Percentiles rank a stretch among this genome's conserved stretches.
These are phyloP conservation scores for Epicoccum sorghinum DNA, from an alignment of 2,329 filamentous ascomycete genomes.

Conservation along the genomic window DNA sequence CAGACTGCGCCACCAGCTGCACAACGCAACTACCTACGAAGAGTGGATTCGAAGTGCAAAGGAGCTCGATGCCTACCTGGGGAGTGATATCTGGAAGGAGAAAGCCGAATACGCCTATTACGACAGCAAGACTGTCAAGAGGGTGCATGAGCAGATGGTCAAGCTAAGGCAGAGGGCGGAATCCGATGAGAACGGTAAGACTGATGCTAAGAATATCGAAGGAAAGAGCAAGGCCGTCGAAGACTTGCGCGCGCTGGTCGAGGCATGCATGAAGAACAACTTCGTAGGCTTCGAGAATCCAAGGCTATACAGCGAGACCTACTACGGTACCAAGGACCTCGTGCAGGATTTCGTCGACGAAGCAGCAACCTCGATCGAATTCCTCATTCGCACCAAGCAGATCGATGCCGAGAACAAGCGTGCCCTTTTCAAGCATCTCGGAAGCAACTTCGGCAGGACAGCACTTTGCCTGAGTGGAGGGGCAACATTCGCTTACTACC, in stretches of 20 bases:
- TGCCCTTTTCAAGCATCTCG: conserved; percentile 81
- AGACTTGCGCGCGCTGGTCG: conserved; percentile 77
- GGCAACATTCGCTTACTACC: conserved; percentile 94
- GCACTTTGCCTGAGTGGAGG: conserved; percentile 93
- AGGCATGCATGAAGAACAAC: conserved; percentile 96
- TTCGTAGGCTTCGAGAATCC: conserved; percentile 95
- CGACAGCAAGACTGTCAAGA: conserved; percentile 80
- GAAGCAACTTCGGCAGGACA: conserved; percentile 89
- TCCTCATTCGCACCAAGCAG: conserved; percentile 71
- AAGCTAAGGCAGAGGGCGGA: conserved; percentile 62
- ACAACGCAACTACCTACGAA: conserved; percentile 73
- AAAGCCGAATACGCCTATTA: conserved; percentile 79
- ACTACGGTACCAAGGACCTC: conserved; percentile 94
- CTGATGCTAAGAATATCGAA: conserved; percentile 28
- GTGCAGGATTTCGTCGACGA: conserved; percentile 92
- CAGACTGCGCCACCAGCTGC: conserved; percentile 71
- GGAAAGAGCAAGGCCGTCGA: conserved; percentile 63
- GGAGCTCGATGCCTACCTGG: conserved; percentile 79
- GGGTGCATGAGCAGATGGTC: conserved; percentile 77
- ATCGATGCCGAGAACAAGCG: conserved; percentile 77
- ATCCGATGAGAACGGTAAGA: conserved; percentile 59
- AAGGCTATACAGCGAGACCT: conserved; percentile 94
- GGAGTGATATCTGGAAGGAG: conserved; percentile 80
- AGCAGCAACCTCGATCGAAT: conserved; percentile 70
- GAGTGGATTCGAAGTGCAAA: conserved; percentile 85